Conservation (phyloP, 768 basidiomycete genomes). For the Clavaria fumosa region DNA sequence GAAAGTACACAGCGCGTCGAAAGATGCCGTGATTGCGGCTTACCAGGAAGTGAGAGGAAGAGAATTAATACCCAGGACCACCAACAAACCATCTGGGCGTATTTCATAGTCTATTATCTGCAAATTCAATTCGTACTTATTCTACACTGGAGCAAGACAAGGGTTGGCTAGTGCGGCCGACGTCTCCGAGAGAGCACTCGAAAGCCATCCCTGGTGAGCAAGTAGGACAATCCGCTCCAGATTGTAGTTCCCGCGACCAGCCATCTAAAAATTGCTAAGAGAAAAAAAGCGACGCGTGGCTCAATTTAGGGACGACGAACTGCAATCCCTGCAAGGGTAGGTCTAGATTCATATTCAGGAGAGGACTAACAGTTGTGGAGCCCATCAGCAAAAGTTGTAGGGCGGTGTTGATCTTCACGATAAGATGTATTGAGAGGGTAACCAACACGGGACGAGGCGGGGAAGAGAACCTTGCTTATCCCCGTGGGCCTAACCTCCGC, state of each 20-base stretch:
- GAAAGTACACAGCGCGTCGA: conserved; percentile 45
- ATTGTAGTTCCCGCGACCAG: conserved; percentile 82
- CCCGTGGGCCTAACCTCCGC: conserved; percentile 85
- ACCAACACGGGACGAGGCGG: not conserved
- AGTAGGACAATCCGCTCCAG: conserved; percentile 78
- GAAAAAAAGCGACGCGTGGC: not conserved
- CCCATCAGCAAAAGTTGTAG: conserved; percentile 90
- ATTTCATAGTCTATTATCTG: conserved; percentile 7
- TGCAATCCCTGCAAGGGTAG: conserved; percentile 51
- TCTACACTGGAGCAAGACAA: conserved; percentile 9
- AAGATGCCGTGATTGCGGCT: conserved; percentile 46
- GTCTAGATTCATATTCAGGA: conserved; percentile 47
- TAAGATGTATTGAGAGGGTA: conserved; percentile 1
- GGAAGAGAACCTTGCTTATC: conserved; percentile 67
- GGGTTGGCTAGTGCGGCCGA: conserved; percentile 9
- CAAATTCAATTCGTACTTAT: conserved; percentile 10
- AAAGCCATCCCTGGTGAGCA: conserved; percentile 63
- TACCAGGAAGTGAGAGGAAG: conserved; percentile 53
- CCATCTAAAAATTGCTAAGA: conserved; percentile 34
- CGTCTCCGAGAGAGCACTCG: conserved; percentile 33
- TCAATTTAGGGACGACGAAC: conserved; percentile 37
- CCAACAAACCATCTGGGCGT: conserved; percentile 7
- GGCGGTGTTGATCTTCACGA: conserved; percentile 68
- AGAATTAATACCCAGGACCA: conserved; percentile 19
- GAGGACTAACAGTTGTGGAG: conserved; percentile 66